Evolutionary conservation across 169 alveolate genomes (phyloP), one percentile per base, ranked within the genome.

Genomic region (Babesia gibsoni): DNA sequence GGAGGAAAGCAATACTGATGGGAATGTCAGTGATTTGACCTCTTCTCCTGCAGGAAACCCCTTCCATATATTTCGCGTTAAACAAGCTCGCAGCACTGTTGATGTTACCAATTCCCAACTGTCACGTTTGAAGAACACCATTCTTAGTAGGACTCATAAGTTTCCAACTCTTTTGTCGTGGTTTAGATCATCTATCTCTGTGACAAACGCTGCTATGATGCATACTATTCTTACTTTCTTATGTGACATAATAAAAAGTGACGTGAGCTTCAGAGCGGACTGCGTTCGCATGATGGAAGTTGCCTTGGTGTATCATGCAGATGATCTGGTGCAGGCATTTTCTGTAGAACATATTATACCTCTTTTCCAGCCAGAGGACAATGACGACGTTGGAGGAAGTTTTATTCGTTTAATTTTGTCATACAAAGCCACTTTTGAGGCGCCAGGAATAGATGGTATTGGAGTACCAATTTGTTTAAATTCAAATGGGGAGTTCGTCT

Each of bases 261-360:
- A 57, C 56, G 61, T 63, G 18, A 33, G 52, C 7, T 18, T 52
- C 2, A 61, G 80, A 1, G 64, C 30, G 32, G n/a, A 59, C 36
- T 67, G 74, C 45, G 82, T 77, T 14, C 61, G 86, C 41, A 50
- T 77, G 82, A 59, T 77, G 80, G 57, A 50, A 29, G 36, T 73
- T 25, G 86, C 86, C 16, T 50, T 77, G 58, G 67, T 67, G 12
- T 67, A 61, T 35, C 86, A 77, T 64, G 82, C 86, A 23, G 86
- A 77, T 43, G 86, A 77, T 56, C 41, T 77, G 43, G 75, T 77
- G 12, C 53, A 43, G 46, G 36, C 63, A 43, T 77, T 77, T 48
- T 54, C 67, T 10, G 56, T 53, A 18, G 75, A n/a, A 16, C 37
- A 77, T 53, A 46, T 77, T n/a, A 16, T 46, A 39, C 36, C 56